Evolutionary conservation across 1,284 basidiomycete species (phyloP).

Genomic region (Tilletia walkeri): DNA sequence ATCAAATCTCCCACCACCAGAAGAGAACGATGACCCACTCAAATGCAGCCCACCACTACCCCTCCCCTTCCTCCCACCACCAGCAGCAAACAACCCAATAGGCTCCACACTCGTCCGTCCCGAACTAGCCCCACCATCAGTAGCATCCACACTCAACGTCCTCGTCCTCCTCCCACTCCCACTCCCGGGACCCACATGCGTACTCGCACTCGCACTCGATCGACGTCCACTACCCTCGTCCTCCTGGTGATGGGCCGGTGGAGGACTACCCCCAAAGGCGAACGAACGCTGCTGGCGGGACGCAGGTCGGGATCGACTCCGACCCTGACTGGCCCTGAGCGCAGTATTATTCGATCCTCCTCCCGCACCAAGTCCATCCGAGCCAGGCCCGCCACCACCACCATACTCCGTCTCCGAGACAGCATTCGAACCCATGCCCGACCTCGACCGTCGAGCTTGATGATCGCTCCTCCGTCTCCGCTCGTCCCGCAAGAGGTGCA

Average conservation of each 20-base stretch:
- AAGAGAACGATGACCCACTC: too few relatives aligned
- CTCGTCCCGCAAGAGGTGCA: neutral
- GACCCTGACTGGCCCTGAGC: neutral
- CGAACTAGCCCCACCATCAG: too few relatives aligned
- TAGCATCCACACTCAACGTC: neutral
- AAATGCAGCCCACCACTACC: too few relatives aligned
- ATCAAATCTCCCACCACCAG: constrained; percentile 8
- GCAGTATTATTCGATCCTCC: too few relatives aligned
- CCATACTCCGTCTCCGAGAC: neutral
- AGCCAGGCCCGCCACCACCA: neutral
- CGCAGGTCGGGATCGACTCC: neutral
- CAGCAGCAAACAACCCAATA: neutral
- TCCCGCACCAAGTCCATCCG: neutral
- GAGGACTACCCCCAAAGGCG: neutral
- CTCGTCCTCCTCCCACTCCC: neutral
- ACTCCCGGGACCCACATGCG: neutral
- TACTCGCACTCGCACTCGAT: neutral
- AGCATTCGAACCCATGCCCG: neutral
- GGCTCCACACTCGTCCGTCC: constrained; percentile 7
- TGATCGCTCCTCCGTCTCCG: neutral
- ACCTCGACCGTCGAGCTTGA: neutral
- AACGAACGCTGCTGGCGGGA: neutral
- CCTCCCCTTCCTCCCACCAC: constrained; percentile 21
- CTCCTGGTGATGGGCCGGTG: neutral
- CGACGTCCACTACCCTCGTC: neutral